Evolutionary conservation across 2,329 filamentous ascomycete genomes (phyloP), one percentile per base, ranked within the genome.

Genomic region (Juglanconis juglandina): DNA sequence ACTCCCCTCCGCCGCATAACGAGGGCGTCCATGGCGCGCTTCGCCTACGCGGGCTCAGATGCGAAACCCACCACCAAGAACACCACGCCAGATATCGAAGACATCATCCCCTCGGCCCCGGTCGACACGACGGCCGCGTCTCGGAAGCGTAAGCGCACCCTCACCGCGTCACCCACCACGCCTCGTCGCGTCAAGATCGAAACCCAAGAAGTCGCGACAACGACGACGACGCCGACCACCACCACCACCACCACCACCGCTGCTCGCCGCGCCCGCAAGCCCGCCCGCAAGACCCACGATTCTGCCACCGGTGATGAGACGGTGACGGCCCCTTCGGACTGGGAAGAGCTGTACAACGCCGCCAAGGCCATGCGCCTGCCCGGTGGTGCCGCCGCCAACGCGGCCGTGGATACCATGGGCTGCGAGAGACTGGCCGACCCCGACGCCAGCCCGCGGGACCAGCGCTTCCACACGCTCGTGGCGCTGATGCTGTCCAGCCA

Each of bases 341-440:
- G 95, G 95, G 86, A 92, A 64, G 83, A 87, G 59, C 86, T 96
- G 60, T 99, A 97, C 75, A 76, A 81, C 39, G 77, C 85, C 0
- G 89, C 96, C 49, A 88, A 88, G 68, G 82, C 85, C 69, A 97
- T 98, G 92, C 88, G 86, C 2, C 72, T 75, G 4, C 54, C 62
- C 3, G 81, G 81, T 6, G 81, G 81, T 5, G 69, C 75, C 76
- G 76, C 89, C 71, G 71, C 83, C 78, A 75, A 89, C 83, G 95
- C 95, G 1, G 90, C 94, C 0, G 95, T 99, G 10, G 95, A 99
- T 73, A 98, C 94, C 0, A 97, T 98, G 93, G 95, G 95, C 10
- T 99, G 95, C 75, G 92, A 92, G 74, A 84, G 85, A 7, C 80
- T 95, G 9, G 90, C 90, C 3, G 76, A 81, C 52, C 72, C 76